Conservation (phyloP, 148 eudicot species). For the Persicaria tinctoria region DNA sequence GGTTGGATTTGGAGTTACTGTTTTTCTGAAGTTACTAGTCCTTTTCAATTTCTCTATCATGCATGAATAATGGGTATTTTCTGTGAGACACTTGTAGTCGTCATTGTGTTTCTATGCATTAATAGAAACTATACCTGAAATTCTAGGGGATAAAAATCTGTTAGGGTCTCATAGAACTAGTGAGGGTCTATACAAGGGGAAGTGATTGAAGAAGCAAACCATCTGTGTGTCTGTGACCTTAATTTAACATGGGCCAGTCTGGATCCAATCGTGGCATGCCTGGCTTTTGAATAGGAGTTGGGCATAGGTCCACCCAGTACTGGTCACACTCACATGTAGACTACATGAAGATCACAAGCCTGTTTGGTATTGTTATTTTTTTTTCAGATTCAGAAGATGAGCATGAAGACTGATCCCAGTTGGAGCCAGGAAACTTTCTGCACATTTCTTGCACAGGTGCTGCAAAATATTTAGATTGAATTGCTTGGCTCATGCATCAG, state of each 20-base stretch:
- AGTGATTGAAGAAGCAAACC: not conserved
- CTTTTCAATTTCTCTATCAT: not conserved
- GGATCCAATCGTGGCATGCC: not conserved
- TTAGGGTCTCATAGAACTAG: not conserved
- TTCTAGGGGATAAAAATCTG: not conserved
- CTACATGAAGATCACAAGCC: not conserved
- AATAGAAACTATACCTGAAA: not conserved
- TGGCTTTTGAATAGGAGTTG: not conserved
- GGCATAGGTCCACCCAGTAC: not conserved
- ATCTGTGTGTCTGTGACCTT: not conserved
- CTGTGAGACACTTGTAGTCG: not conserved
- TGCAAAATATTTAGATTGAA: not conserved
- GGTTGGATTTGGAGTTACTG: not conserved
- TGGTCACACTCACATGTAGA: not conserved
- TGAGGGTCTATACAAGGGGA: not conserved
- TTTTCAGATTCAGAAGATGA: slow-evolving; percentile 71
- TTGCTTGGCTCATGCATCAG: slow-evolving; percentile 2
- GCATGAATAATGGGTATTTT: not conserved
- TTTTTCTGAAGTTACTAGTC: not conserved
- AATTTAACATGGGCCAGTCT: not conserved
- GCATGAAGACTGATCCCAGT: slow-evolving; percentile 68
- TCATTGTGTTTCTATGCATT: not conserved
- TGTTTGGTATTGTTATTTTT: not conserved
- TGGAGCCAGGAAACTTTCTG: not conserved
- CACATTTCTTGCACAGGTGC: slow-evolving; percentile 11